Evolutionary conservation across 2,329 filamentous ascomycete genomes (phyloP), one percentile per base, ranked within the genome.

Genomic region (Pseudocercospora crystallina): DNA sequence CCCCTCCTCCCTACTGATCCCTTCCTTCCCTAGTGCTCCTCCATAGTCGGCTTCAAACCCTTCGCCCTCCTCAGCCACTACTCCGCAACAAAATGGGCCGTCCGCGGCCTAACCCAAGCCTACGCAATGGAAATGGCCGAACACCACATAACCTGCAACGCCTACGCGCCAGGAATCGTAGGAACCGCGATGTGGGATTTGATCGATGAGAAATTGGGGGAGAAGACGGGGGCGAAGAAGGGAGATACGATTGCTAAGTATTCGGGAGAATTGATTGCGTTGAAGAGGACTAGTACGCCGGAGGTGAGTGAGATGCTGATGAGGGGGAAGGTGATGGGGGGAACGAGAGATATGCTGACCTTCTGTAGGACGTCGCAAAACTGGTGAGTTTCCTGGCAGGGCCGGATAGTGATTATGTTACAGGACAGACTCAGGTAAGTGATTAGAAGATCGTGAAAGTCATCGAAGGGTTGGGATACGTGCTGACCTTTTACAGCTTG

Each of bases 121-220:
- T 85, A 84, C 56, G 84, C 84, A 1, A 81, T 85, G 76, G 83
- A 85, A 55, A 74, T 86, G 68, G 84, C 83, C 0, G 67, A 70
- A 40, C 77, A 87, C 62, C 74, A 80, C 51, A 87, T 88, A 64
- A 86, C 81, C 0, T 83, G 80, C 14, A 87, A 87, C 58, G 78
- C 79, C 0, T 87, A 86, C 60, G 83, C 82, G 0, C 84, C 84
- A 0, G 85, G 85, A 0, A 85, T 87, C 41, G 82, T 87, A 0
- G 82, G 78, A 0, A 86, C 83, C 0, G 72, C 74, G 0, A 86
- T 86, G 83, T 87, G 84, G 84, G 83, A 86, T 39, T 62, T 81
- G 2, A 86, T 87, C 47, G 85, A 87, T 53, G 78, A 80, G 55
- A 78, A 78, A 50, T 55, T 85, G 30, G 80, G 76, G 0, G 74